Evolutionary conservation across 1,139 yeast species (phyloP), one percentile per base, ranked within the genome.

Genomic region (Yamadazyma jaroonii): DNA sequence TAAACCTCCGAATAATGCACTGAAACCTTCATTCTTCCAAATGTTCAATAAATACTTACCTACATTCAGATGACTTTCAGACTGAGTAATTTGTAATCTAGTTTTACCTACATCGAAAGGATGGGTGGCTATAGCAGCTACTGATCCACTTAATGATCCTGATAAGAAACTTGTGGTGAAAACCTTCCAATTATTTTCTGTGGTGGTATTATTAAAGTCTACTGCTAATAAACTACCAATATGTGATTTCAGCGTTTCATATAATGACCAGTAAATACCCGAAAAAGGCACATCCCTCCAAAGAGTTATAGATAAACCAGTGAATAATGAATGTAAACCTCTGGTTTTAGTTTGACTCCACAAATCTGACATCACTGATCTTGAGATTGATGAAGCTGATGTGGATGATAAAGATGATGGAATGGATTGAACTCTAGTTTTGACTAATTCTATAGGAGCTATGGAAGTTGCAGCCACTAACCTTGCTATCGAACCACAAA

Each of bases 51-150:
- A 72, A 54, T 77, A 84, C 38, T 64, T 69, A 52, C 85, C 78
- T 87, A 92, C 87, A 64, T 25, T 35, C 2, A 61, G 61, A 13
- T 50, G 50, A 34, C 55, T 57, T 52, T 33, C 63, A 58, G 38
- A 62, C 41, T 21, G 69, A 57, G 42, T 34, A 6, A 89, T 87
- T 60, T 92, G 99, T 44, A 88, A 67, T 51, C 98, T 72, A 4
- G 99, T 92, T 55, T 92, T 92, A 6, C 97, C 98, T 8, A 94
- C 98, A 58, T 92, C 99, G 54, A 92, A 92, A 1, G 98, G 97
- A 43, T 94, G 88, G 2, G 99, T 92, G 36, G 76, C 65, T 6
- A 90, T 52, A 0, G 97, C 96, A 0, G 97, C 97, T 9, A 85
- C 62, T 1, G 85, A 61, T 1, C 99, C 99, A 6, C 95, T 80